Conservation (phyloP, 2,329 filamentous ascomycete species). For the Simplicillium aogashimaense region DNA sequence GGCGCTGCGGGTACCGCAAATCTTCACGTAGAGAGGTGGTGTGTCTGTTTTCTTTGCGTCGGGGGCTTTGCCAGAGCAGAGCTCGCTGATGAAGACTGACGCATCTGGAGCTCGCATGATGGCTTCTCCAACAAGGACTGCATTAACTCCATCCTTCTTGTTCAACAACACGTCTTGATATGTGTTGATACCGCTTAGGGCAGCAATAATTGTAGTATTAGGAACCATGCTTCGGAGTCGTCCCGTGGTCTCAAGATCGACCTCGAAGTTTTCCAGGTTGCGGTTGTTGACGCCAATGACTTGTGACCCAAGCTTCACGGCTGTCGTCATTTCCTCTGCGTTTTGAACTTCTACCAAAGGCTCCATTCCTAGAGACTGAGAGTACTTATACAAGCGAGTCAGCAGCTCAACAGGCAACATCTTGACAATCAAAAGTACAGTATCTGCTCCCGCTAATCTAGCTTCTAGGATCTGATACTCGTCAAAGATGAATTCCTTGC, state of each 20-base stretch:
- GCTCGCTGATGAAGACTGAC: constrained; percentile 68
- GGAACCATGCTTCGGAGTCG: constrained; percentile 81
- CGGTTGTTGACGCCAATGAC: constrained; percentile 98
- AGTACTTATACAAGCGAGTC: constrained; percentile 77
- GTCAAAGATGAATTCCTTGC: constrained; percentile 97
- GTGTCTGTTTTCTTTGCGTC: constrained; percentile 21
- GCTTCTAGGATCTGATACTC: constrained; percentile 98
- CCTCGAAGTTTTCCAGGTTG: constrained; percentile 92
- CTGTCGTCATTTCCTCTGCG: constrained; percentile 81
- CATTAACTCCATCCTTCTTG: constrained; percentile 80
- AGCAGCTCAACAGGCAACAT: constrained; percentile 78
- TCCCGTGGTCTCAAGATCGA: constrained; percentile 86
- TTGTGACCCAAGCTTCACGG: constrained; percentile 75
- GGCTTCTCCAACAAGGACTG: constrained; percentile 88
- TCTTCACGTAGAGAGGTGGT: constrained; percentile 67
- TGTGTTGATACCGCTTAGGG: constrained; percentile 85
- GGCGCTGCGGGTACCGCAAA: constrained; percentile 80
- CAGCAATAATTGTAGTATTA: constrained; percentile 78
- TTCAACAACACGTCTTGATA: constrained; percentile 83
- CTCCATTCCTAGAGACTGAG: constrained; percentile 86
- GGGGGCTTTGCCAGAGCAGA: constrained; percentile 54
- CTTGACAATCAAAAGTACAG: constrained; percentile 92
- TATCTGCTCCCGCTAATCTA: constrained; percentile 85
- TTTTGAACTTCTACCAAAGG: constrained; percentile 96
- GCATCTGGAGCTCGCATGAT: constrained; percentile 88